Percentiles rank a stretch among this genome's conserved stretches.
phyloP scores from a whole-genome alignment of 202 grass and related monocot genomes.

The Panicum virgatum region DNA sequence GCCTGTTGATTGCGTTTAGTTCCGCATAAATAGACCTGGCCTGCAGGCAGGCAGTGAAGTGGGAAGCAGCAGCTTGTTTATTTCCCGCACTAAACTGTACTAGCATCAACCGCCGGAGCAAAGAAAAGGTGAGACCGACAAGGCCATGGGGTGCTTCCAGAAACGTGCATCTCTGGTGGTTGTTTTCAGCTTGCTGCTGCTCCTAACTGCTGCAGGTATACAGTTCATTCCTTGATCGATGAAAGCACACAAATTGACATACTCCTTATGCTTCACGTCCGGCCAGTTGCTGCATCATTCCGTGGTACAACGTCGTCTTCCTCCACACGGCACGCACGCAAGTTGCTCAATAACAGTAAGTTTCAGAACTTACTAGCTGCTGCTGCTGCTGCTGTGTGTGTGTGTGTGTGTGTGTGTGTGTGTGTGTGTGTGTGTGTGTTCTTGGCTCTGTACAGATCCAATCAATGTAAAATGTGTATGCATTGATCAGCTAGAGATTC shows the following conservation, averaged over 20 bases:
- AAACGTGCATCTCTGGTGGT: neutral
- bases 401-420: too few species aligned
- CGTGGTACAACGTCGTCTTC: neutral
- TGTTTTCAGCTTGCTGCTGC: neutral
- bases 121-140: too few species aligned
- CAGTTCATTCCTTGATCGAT: too few species aligned
- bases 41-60: too few species aligned
- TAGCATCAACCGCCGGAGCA: too few species aligned
- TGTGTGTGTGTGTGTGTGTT: too few species aligned
- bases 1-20: too few species aligned
- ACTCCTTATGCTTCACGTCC: neutral
- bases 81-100: too few species aligned
- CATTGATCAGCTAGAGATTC: neutral
- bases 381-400: too few species aligned
- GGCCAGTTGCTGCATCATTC: neutral
- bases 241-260: neutral
- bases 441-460: neutral
- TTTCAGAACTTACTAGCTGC: neutral
- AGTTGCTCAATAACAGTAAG: constrained; percentile 8
- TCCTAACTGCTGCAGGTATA: neutral
- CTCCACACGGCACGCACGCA: neutral
- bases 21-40: too few species aligned
- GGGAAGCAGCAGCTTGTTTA: too few species aligned
- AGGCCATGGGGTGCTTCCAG: neutral
- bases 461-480: neutral